Evolutionary conservation across 2,329 filamentous ascomycete genomes (phyloP).

Genomic region (Beauveria rudraprayagi): DNA sequence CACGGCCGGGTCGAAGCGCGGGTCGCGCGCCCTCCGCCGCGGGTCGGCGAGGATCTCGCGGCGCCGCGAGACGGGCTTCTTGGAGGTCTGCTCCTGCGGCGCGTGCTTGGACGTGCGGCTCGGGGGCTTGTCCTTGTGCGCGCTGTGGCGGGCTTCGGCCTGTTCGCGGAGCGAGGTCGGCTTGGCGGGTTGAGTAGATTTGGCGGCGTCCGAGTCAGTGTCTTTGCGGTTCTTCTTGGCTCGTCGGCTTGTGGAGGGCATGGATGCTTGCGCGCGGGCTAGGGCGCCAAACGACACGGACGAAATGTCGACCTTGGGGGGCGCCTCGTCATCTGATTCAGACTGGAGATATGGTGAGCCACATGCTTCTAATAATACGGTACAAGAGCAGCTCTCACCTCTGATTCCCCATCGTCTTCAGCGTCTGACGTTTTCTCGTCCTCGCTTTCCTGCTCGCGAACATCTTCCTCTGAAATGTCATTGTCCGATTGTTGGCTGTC

Average conservation of each 20-base stretch:
- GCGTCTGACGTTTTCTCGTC: slow-evolving; percentile 22
- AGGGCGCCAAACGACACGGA: slow-evolving; percentile 83
- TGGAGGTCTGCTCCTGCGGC: slow-evolving; percentile 73
- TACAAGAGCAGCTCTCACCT: slow-evolving; percentile 15
- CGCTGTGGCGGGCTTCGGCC: slow-evolving; percentile 15
- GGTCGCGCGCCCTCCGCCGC: slow-evolving; percentile 64
- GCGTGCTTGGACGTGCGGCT: slow-evolving; percentile 70
- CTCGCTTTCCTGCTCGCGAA: slow-evolving; percentile 21
- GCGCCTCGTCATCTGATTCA: slow-evolving; percentile 23
- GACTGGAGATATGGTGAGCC: slow-evolving; percentile 12
- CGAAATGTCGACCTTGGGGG: slow-evolving; percentile 37
- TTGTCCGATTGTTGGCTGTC: slow-evolving; percentile 19
- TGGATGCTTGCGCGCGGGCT: slow-evolving; percentile 70
- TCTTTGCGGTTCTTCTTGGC: slow-evolving; percentile 23
- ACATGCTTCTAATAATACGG: too few relatives aligned
- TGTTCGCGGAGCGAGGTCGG: slow-evolving; percentile 26
- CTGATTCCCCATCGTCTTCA: slow-evolving; percentile 23
- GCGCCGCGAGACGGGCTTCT: slow-evolving; percentile 72
- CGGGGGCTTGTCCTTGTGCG: slow-evolving; percentile 7
- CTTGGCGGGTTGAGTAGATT: background rate
- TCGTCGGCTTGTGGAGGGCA: slow-evolving; percentile 32
- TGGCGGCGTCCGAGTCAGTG: slow-evolving; percentile 16
- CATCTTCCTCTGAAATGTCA: slow-evolving; percentile 22
- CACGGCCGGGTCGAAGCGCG: slow-evolving; percentile 70
- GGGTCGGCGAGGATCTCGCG: slow-evolving; percentile 58